A percentile compares a stretch with the other conserved stretches of the same genome.
These are phyloP conservation scores for Neonectria sp. DNA, from an alignment of 2,329 filamentous ascomycete genomes.

Conservation along the genomic window DNA sequence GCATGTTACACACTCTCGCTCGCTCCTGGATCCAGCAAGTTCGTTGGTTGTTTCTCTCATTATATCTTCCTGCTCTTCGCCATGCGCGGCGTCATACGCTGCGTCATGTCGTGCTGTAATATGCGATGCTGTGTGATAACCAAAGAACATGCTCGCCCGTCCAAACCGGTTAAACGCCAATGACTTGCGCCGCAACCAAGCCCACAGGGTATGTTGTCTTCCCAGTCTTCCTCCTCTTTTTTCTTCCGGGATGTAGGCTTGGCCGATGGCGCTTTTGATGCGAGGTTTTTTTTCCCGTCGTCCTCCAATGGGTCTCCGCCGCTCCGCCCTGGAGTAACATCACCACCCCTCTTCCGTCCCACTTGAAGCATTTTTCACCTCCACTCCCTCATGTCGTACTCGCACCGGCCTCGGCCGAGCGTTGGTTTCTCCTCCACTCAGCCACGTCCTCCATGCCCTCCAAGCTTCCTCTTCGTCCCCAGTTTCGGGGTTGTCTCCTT, in stretches of 20 bases:
- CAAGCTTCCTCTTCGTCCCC: slow-evolving; percentile 87
- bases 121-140: slow-evolving; percentile 23
- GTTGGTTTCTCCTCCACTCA: slow-evolving; percentile 48
- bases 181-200: slow-evolving; percentile 25
- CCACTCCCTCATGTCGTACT: slow-evolving; percentile 23
- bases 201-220: slow-evolving; percentile 25
- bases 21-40: slow-evolving; percentile 6
- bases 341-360: slow-evolving; percentile 8
- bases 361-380: slow-evolving; percentile 3
- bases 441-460: slow-evolving; percentile 63
- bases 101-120: slow-evolving; percentile 22
- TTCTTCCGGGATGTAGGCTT: slow-evolving; percentile 10
- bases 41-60: background rate
- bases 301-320: slow-evolving; percentile 21
- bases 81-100: slow-evolving; percentile 8
- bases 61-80: slow-evolving; percentile 7
- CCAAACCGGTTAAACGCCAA: slow-evolving; percentile 37
- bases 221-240: slow-evolving; percentile 14
- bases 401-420: slow-evolving; percentile 32
- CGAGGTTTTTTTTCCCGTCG: slow-evolving; percentile 18
- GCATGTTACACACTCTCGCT: slow-evolving; percentile 15
- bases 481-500: slow-evolving; percentile 90
- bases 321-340: slow-evolving; percentile 25
- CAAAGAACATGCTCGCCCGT: slow-evolving; percentile 30
- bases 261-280: slow-evolving; percentile 20